phyloP scores from a whole-genome alignment of 495 filamentous ascomycete genomes.

The Lindgomyces ingoldianus region DNA sequence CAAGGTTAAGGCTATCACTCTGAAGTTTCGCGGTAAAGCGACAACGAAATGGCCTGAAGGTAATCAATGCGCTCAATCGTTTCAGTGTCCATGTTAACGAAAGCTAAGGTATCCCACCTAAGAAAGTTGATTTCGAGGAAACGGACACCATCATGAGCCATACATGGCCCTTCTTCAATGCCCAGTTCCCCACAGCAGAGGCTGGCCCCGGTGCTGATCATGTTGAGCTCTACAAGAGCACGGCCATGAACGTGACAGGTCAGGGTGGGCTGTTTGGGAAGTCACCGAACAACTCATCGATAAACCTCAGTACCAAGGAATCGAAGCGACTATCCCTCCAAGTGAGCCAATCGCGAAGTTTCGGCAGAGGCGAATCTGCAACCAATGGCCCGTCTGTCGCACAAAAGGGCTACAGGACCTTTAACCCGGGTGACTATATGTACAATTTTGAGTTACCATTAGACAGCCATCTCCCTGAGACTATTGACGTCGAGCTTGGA shows the following conservation, averaged over 20 bases:
- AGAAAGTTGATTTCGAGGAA: constrained; percentile 80
- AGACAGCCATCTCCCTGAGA: constrained; percentile 89
- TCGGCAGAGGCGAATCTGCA: constrained; percentile 73
- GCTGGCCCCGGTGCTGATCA: constrained; percentile 67
- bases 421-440: constrained; percentile 86
- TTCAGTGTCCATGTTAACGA: neutral
- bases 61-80: constrained; percentile 40
- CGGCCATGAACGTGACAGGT: neutral
- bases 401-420: constrained; percentile 86
- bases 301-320: constrained; percentile 52
- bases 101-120: constrained; percentile 76
- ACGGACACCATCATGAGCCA: constrained; percentile 75
- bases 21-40: constrained; percentile 82
- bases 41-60: constrained; percentile 97
- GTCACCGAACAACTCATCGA: constrained; percentile 54
- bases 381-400: constrained; percentile 61
- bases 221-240: constrained; percentile 51
- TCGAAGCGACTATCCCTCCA: constrained; percentile 72
- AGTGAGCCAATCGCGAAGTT: constrained; percentile 80
- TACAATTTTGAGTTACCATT: constrained; percentile 95
- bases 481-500: constrained; percentile 85
- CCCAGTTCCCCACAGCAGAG: constrained; percentile 62
- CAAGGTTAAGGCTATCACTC: constrained; percentile 90
- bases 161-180: constrained; percentile 81
- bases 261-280: constrained; percentile 40